phyloP scores from a whole-genome alignment of 2,329 filamentous ascomycete species.

The Verticillium albo-atrum region DNA sequence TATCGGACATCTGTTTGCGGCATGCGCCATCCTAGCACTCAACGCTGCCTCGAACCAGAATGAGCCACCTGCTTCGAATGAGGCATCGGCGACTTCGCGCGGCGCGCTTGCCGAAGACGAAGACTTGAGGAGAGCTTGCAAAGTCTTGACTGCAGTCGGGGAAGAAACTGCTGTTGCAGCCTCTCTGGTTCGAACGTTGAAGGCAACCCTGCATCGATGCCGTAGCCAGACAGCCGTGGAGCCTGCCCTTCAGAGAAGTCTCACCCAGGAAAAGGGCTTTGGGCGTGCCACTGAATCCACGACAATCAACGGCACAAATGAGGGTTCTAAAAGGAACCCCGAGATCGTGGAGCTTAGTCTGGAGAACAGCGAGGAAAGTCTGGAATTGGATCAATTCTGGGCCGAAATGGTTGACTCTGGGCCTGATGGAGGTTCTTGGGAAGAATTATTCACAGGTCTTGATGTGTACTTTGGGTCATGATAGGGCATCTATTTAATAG shows the following conservation, averaged over 20 bases:
- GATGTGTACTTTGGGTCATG: conserved; percentile 14
- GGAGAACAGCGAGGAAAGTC: neutral
- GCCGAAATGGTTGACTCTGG: conserved; percentile 11
- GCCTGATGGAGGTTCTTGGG: conserved; percentile 13
- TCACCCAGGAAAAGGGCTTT: too few species aligned
- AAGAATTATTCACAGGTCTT: conserved; percentile 17
- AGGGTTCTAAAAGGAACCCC: too few species aligned
- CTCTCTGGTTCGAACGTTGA: conserved; percentile 13
- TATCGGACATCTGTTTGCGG: conserved; percentile 17
- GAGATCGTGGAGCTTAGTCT: neutral
- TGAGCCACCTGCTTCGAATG: neutral
- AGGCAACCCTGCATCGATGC: conserved; percentile 13
- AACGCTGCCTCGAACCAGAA: conserved; percentile 6
- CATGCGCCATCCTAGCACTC: conserved; percentile 16
- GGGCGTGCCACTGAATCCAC: too few species aligned
- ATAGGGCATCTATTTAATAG: too few species aligned
- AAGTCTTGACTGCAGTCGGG: conserved; percentile 12
- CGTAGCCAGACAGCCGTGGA: neutral
- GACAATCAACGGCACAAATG: too few species aligned
- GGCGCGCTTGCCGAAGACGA: neutral
- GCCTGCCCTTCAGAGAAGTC: too few species aligned
- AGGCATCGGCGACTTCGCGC: neutral
- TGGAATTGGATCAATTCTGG: conserved; percentile 11
- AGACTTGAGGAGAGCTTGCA: conserved; percentile 13
- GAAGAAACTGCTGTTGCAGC: conserved; percentile 15